Percentiles rank a stretch among this genome's conserved stretches.
Evolutionary conservation across 2,329 filamentous ascomycete species (phyloP).

Genomic region (Talaromyces sp.): DNA sequence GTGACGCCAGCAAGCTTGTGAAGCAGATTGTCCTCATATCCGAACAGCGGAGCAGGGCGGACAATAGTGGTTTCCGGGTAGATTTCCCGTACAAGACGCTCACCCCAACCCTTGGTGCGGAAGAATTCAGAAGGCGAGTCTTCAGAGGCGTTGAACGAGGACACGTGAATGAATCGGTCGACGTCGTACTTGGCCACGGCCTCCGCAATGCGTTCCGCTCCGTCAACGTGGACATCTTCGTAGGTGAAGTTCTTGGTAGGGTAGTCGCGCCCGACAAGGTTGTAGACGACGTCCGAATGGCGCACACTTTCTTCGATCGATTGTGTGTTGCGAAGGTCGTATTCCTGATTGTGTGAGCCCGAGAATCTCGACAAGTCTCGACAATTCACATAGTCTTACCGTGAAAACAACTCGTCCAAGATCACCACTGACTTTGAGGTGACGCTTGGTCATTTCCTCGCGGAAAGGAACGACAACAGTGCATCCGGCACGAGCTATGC

Average conservation of each 20-base stretch:
- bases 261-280: conserved; percentile 89
- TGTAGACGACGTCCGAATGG: conserved; percentile 97
- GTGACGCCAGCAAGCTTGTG: conserved; percentile 75
- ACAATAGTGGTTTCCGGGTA: conserved; percentile 98
- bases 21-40: conserved; percentile 88
- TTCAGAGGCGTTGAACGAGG: conserved; percentile 82
- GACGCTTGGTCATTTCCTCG: conserved; percentile 96
- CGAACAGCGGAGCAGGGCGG: conserved; percentile 87
- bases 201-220: conserved; percentile 85
- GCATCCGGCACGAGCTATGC: conserved; percentile 80
- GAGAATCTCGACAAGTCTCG: not conserved
- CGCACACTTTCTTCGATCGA: conserved; percentile 96
- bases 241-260: conserved; percentile 97
- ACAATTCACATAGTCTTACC: conserved; percentile 40
- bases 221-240: conserved; percentile 89
- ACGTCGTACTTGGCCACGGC: conserved; percentile 97
- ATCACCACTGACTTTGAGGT: conserved; percentile 94
- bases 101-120: conserved; percentile 79
- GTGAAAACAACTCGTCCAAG: conserved; percentile 84
- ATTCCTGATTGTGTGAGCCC: conserved; percentile 60
- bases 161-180: conserved; percentile 94
- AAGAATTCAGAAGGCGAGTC: conserved; percentile 85
- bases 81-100: conserved; percentile 78
- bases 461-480: conserved; percentile 90
- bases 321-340: conserved; percentile 86